These are phyloP conservation scores for Coniella lustricola DNA, from an alignment of 2,329 filamentous ascomycete genomes.

Conservation along the genomic window DNA sequence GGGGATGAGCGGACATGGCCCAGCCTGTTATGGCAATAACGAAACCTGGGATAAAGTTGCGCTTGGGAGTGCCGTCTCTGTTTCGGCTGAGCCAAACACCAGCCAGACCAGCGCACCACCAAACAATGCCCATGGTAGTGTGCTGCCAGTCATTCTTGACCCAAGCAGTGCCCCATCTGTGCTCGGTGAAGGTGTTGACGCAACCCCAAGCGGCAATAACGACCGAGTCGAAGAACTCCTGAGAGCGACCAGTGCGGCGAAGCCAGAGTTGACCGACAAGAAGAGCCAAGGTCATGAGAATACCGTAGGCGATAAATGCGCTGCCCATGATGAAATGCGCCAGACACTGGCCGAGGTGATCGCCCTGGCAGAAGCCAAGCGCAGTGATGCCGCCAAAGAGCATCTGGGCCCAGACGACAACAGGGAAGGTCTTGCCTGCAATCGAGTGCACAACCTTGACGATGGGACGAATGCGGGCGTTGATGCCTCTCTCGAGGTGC, in stretches of 20 bases:
- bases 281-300: conserved; percentile 77
- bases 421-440: conserved; percentile 78
- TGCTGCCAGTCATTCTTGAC: conserved; percentile 93
- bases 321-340: conserved; percentile 99
- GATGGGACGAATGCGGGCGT: conserved; percentile 67
- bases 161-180: conserved; percentile 87
- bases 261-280: conserved; percentile 87
- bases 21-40: conserved; percentile 90
- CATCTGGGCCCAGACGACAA: conserved; percentile 89
- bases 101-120: conserved; percentile 90
- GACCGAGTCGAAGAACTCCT: conserved; percentile 92
- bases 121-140: conserved; percentile 98
- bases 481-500: conserved; percentile 77
- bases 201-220: conserved; percentile 94
- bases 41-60: conserved; percentile 88
- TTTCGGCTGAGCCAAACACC: conserved; percentile 88
- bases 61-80: conserved; percentile 75
- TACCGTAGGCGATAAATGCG: conserved; percentile 90
- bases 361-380: conserved; percentile 84
- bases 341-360: conserved; percentile 85
- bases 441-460: conserved; percentile 71
- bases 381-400: conserved; percentile 90
- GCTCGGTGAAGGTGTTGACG: conserved; percentile 97
- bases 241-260: conserved; percentile 71
- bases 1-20: conserved; percentile 90